Base-by-base conservation (phyloP, 2,329 filamentous ascomycete species). In the Hypoxylon sp. region DNA sequence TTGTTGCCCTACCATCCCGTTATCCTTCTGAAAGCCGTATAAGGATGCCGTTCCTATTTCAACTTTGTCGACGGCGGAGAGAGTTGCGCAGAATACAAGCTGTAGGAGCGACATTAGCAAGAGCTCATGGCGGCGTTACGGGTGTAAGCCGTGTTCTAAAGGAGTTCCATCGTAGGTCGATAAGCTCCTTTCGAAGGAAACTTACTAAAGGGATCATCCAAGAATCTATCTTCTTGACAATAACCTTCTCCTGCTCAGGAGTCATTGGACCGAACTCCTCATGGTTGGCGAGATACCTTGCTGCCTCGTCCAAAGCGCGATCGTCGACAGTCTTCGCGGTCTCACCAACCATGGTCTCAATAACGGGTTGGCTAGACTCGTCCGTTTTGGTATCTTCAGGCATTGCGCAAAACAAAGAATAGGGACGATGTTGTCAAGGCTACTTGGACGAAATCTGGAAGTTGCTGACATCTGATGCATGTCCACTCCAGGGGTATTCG, bases 1-100 rank as follows among this genome's bases (percentile, higher is more conserved):
- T 48, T 77, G 59, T 30, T 80, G 77, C 0, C 77, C 78, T 1
- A 74, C 68, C 37, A 80, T 73, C 37, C 77, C 56, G 40, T 77
- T 79, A 58, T 81, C 79, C 20, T 55, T 68, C 55, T 74, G 74
- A 66, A 80, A 78, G 2, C 78, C 78, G 37, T 80, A 80, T 4
- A 80, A 68, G 2, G 78, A 76, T 2, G 77, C 79, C 1, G 77
- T 79, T n/a, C 74, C 76, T 30, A 79, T 72, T 55, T 77, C 53
- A 7, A 79, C 77, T 55, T 78, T 79, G 61, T 79, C 77, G n/a
- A 78, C 75, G 37, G 78, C 78, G 35, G 73, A 71, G 46, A 79
- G 73, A 10, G 74, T 77, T 2, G 73, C 74, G 20, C 73, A 67
- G 51, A 78, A 74, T 6, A 79, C 57, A 13, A 78, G 66, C 76